These are phyloP conservation scores for Kodamaea suecica DNA, from an alignment of 1,139 yeast genomes.

Conservation along the genomic window DNA sequence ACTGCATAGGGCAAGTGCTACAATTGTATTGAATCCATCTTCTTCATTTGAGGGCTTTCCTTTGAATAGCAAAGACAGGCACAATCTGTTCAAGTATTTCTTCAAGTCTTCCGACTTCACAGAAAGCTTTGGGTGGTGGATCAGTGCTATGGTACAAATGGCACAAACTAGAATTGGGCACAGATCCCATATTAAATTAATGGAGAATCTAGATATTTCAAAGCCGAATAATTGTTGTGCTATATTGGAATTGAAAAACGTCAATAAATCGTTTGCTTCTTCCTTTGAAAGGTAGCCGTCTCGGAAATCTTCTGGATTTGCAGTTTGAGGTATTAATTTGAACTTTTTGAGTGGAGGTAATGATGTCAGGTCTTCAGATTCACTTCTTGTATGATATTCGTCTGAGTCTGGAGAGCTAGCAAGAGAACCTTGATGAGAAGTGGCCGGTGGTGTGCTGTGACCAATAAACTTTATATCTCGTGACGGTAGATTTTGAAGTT, in stretches of 20 bases:
- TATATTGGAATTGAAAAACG: conserved; percentile 52
- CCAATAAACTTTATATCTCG: too few relatives aligned
- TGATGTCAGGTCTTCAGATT: not conserved
- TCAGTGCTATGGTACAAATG: conserved; percentile 59
- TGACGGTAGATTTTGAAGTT: not conserved
- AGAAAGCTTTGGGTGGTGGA: conserved; percentile 52
- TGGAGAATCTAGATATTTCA: conserved; percentile 50
- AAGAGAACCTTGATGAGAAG: not conserved
- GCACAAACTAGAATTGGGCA: conserved; percentile 63
- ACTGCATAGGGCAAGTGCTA: conserved; percentile 63
- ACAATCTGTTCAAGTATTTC: conserved; percentile 42
- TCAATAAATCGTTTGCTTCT: conserved; percentile 51
- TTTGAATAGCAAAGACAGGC: conserved; percentile 44
- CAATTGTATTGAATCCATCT: conserved; percentile 58
- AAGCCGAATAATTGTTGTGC: conserved; percentile 69
- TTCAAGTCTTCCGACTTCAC: conserved; percentile 38
- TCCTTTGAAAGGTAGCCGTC: conserved; percentile 31
- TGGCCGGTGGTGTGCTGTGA: not conserved
- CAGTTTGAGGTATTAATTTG: not conserved
- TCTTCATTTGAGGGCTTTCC: conserved; percentile 41
- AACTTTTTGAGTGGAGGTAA: not conserved
- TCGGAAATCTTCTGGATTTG: conserved; percentile 34
- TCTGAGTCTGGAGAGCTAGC: not conserved
- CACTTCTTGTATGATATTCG: not conserved
- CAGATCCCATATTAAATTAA: conserved; percentile 50